These are phyloP conservation scores for Carex littledalei DNA, from an alignment of 176 grass and related monocot species.

Conservation along the genomic window DNA sequence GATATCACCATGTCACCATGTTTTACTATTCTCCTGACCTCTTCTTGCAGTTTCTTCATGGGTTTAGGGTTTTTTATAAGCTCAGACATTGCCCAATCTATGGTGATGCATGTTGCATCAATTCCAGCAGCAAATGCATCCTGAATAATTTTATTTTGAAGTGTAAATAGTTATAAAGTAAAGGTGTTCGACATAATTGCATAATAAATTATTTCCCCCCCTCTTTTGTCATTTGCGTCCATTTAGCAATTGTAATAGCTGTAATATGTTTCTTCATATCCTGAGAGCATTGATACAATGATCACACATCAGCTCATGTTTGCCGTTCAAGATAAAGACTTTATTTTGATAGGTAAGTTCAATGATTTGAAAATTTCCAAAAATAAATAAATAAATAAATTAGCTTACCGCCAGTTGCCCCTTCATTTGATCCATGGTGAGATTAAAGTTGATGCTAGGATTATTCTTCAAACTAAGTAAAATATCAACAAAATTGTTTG, in stretches of 20 bases:
- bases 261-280: not conserved
- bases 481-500: slow-evolving; percentile 27
- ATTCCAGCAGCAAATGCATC: slow-evolving; percentile 1
- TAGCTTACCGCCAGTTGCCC: not conserved
- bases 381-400: not conserved
- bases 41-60: slow-evolving; percentile 31
- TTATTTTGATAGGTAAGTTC: not conserved
- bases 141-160: not conserved
- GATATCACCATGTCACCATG: not conserved
- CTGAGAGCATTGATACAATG: slow-evolving; percentile 10
- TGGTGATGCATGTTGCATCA: not conserved
- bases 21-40: not conserved
- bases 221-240: not conserved
- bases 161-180: not conserved
- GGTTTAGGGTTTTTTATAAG: slow-evolving; percentile 26
- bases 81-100: slow-evolving; percentile 56
- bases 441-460: not conserved
- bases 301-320: not conserved
- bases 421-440: slow-evolving; percentile 21
- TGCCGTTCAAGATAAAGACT: not conserved
- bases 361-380: not conserved
- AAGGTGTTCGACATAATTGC: not conserved
- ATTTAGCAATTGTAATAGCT: not conserved
- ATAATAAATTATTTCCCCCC: not conserved
- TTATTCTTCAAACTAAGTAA: slow-evolving; percentile 22